Percentiles rank a stretch among this genome's conserved stretches.
Evolutionary conservation across 2,329 filamentous ascomycete species (phyloP).

Genomic region (Westerdykella ornata): DNA sequence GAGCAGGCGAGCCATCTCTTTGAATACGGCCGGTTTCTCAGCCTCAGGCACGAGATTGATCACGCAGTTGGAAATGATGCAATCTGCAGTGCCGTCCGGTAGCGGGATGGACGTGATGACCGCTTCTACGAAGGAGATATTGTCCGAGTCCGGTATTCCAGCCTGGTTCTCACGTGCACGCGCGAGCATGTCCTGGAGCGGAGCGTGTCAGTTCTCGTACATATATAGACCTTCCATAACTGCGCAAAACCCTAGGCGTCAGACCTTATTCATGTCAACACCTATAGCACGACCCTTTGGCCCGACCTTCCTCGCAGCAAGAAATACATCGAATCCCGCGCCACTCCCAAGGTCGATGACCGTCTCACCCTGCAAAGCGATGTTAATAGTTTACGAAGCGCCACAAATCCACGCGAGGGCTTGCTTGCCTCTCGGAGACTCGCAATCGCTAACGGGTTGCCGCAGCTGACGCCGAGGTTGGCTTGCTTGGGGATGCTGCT

Average conservation of each 20-base stretch:
- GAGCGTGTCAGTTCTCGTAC: conserved; percentile 1
- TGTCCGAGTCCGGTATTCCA: conserved; percentile 34
- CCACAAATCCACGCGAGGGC: neutral
- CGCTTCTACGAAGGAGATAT: conserved; percentile 48
- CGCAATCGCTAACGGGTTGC: conserved; percentile 48
- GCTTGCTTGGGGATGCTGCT: conserved; percentile 41
- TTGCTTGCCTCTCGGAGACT: conserved; percentile 37
- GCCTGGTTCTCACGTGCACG: conserved; percentile 43
- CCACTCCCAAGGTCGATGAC: conserved; percentile 54
- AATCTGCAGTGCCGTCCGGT: conserved; percentile 42
- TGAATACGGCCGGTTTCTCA: conserved; percentile 38
- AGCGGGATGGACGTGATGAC: conserved; percentile 49
- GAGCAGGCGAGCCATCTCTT: conserved; percentile 53
- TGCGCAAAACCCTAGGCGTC: too few species aligned
- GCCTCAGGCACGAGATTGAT: conserved; percentile 20
- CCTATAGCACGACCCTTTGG: conserved; percentile 47
- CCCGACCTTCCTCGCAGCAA: conserved; percentile 48
- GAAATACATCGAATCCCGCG: conserved; percentile 53
- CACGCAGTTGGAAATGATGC: conserved; percentile 57
- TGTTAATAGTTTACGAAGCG: neutral
- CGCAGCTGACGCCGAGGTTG: conserved; percentile 51
- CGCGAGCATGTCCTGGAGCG: conserved; percentile 49
- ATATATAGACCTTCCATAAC: too few species aligned
- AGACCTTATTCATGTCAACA: conserved; percentile 55
- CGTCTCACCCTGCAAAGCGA: conserved; percentile 41